Conservation (phyloP, 1,284 basidiomycete species). For the Boletellus sp. region DNA sequence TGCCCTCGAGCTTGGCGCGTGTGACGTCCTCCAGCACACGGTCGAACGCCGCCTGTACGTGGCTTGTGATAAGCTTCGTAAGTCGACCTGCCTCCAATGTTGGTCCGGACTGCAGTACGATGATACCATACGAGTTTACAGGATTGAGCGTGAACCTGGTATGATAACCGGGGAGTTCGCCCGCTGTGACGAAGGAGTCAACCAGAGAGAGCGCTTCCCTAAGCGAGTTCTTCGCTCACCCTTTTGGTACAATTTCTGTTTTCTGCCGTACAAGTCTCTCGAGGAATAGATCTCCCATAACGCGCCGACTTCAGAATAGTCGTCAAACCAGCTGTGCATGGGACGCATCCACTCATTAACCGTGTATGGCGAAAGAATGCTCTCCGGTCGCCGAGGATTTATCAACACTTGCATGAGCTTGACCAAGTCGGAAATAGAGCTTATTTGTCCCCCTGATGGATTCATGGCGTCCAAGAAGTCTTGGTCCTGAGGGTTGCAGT, state of each 20-base stretch:
- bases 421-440: conserved; percentile 43
- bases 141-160: conserved; percentile 44
- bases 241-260: conserved; percentile 38
- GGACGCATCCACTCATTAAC: conserved; percentile 44
- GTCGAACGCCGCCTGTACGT: conserved; percentile 42
- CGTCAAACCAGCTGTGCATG: conserved; percentile 40
- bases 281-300: conserved; percentile 48
- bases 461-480: conserved; percentile 41
- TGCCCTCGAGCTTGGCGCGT: conserved; percentile 13
- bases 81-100: conserved; percentile 37
- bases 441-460: conserved; percentile 47
- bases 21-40: conserved; percentile 28
- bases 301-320: conserved; percentile 41
- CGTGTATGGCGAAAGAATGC: conserved; percentile 36
- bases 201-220: neutral
- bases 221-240: conserved; percentile 10
- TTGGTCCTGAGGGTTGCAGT: conserved; percentile 30
- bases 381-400: conserved; percentile 34
- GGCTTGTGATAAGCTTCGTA: conserved; percentile 36
- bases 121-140: conserved; percentile 44
- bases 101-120: conserved; percentile 43
- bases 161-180: conserved; percentile 44
- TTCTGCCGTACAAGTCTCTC: conserved; percentile 34
- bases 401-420: conserved; percentile 42
- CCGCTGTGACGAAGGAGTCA: conserved; percentile 32